Evolutionary conservation across 805 yeast genomes (phyloP).

Genomic region (Cyberlindnera suaveolens): DNA sequence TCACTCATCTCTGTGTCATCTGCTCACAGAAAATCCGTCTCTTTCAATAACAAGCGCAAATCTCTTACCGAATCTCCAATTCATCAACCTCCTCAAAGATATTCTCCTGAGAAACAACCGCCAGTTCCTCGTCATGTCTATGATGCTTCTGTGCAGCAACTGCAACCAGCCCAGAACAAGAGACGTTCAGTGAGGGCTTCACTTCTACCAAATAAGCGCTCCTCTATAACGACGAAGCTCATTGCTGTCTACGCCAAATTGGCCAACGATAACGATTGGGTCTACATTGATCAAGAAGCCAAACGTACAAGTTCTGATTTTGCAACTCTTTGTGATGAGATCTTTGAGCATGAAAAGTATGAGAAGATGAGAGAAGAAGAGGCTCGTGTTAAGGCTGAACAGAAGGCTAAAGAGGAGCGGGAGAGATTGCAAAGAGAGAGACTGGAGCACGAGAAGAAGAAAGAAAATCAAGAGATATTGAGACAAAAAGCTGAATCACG

Average conservation of each 20-base stretch:
- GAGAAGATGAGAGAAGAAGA: conserved; percentile 46
- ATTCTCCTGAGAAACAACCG: conserved; percentile 13
- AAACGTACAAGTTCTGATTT: conserved; percentile 73
- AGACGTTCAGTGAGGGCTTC: conserved; percentile 32
- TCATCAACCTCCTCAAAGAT: conserved; percentile 6
- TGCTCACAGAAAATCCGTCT: conserved; percentile 43
- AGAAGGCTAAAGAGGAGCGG: conserved; percentile 22
- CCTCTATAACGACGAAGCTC: conserved; percentile 65
- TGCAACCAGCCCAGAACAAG: conserved; percentile 5
- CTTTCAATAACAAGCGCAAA: conserved; percentile 30
- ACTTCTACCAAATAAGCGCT: conserved; percentile 44
- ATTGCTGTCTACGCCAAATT: conserved; percentile 69
- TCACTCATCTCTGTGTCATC: conserved; percentile 40
- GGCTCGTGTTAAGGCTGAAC: conserved; percentile 41
- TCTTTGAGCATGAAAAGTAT: conserved; percentile 64
- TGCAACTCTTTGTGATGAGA: conserved; percentile 71
- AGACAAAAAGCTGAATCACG: conserved; percentile 18
- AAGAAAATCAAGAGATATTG: conserved; percentile 16
- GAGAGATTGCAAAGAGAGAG: conserved; percentile 16
- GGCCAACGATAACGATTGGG: conserved; percentile 56
- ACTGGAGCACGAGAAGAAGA: conserved; percentile 9
- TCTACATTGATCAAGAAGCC: conserved; percentile 63
- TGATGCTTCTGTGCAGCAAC: conserved; percentile 9
- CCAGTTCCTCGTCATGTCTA: conserved; percentile 20
- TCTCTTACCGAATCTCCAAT: conserved; percentile 20